Conservation (phyloP, 192 early-diverging fungal genomes). For the Umbelopsis sp. region DNA sequence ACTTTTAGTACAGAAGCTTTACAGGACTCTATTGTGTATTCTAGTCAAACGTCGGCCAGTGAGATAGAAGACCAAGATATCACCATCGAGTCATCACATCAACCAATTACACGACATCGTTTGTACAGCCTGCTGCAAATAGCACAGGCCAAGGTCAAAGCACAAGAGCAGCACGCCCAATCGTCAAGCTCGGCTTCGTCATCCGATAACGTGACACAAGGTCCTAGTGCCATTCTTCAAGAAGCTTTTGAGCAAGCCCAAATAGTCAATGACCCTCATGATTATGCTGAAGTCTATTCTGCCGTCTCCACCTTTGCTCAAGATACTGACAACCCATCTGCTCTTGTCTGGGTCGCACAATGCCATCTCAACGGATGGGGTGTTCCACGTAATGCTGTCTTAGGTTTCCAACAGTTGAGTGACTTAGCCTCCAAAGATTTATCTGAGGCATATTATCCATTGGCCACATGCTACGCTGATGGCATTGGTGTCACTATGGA, state of each 20-base stretch:
- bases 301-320: neutral
- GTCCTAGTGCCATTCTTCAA: slow-evolving; percentile 5
- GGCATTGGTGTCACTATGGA: slow-evolving; percentile 25
- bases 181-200: slow-evolving; percentile 5
- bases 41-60: neutral
- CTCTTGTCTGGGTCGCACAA: slow-evolving; percentile 30
- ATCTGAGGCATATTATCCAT: slow-evolving; percentile 31
- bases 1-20: neutral
- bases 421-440: slow-evolving; percentile 17
- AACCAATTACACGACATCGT: neutral
- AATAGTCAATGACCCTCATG: slow-evolving; percentile 11
- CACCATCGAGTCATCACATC: neutral
- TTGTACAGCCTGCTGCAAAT: neutral
- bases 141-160: slow-evolving; percentile 6
- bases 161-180: slow-evolving; percentile 13
- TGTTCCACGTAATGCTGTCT: slow-evolving; percentile 7
- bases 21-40: neutral
- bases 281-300: slow-evolving; percentile 21
- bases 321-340: slow-evolving; percentile 12
- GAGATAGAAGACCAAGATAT: slow-evolving; percentile 9
- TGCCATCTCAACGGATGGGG: slow-evolving; percentile 40
- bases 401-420: slow-evolving; percentile 27
- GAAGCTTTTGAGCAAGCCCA: slow-evolving; percentile 21
- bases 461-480: slow-evolving; percentile 31
- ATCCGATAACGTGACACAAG: slow-evolving; percentile 9